Evolutionary conservation across 2,329 filamentous ascomycete genomes (phyloP), one percentile per base, ranked within the genome.

Genomic region (Scleromitrula shiraiana): DNA sequence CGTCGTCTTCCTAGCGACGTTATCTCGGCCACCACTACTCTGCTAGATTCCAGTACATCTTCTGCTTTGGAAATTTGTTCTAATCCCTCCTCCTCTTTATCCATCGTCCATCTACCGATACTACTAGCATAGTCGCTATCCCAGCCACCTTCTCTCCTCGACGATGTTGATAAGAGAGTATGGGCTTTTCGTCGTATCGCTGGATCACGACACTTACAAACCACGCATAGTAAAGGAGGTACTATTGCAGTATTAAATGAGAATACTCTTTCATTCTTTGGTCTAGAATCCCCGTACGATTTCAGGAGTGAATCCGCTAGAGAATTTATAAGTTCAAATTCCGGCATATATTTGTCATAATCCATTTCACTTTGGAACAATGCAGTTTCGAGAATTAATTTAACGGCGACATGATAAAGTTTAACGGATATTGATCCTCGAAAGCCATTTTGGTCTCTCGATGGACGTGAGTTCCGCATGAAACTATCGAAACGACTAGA

Each of bases 21-120:
- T 38, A 30, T 32, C 19, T 32, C 32, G 2, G 15, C 26, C 12
- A 49, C 26, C 9, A 15, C 46, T n/a, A 44, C 22, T 17, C 40
- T 37, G 14, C 24, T 24, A 15, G 39, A 23, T 32, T 27, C 40
- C 19, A 37, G 20, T n/a, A 49, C 40, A 5, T 44, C 10, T 26
- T 44, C 39, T 4, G 40, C 39, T 1, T 7, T 33, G 2, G 33
- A 30, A 9, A 49, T 17, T 20, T 44, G 17, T 12, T 26, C 43
- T 24, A 47, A 20, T 8, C 23, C 33, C 12, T 40, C 33, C 17
- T 48, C 49, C 36, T 51, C 49, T 14, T 44, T 42, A n/a, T 48
- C 33, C 8, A 48, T 43, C 3, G 35, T 41, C 49, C 49, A 50
- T 9, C 27, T 38, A 14, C 32, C 49, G 10, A 48, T 39, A 22